Evolutionary conservation across 768 basidiomycete species (phyloP).

Genomic region (Russula ochroleuca): DNA sequence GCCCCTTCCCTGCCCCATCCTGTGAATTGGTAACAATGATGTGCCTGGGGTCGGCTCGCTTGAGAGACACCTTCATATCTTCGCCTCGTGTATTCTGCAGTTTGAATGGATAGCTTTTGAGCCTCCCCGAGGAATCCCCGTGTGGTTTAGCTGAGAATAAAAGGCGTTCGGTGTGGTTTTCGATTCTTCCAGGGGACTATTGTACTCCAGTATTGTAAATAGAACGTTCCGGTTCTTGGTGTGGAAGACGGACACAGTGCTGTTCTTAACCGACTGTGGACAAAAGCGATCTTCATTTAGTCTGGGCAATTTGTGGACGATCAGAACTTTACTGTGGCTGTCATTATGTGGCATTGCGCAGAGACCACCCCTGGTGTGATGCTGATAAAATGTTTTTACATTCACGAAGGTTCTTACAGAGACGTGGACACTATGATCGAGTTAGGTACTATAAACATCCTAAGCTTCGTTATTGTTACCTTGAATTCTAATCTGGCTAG

Average conservation of each 20-base stretch:
- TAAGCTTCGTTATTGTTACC: too few species aligned
- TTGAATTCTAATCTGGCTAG: too few species aligned
- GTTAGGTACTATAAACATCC: too few species aligned
- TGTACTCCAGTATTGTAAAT: neutral
- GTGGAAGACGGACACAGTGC: neutral
- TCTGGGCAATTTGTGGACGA: too few species aligned
- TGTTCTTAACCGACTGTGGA: neutral
- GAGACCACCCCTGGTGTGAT: too few species aligned
- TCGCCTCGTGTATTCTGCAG: neutral
- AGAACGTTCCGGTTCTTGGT: neutral
- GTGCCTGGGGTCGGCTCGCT: neutral
- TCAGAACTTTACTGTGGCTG: too few species aligned
- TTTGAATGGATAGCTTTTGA: neutral
- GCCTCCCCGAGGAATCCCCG: neutral
- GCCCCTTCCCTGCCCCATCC: neutral
- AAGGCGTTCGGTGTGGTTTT: neutral
- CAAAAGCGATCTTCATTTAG: neutral
- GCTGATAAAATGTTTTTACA: too few species aligned
- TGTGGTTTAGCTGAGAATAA: neutral
- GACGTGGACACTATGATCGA: too few species aligned
- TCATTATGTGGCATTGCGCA: too few species aligned
- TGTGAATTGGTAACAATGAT: neutral
- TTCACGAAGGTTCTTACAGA: too few species aligned
- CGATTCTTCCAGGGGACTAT: neutral
- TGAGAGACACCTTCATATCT: neutral